A percentile compares a stretch with the other conserved stretches of the same genome.
Evolutionary conservation across 805 yeast species (phyloP).

Genomic region (Kluyveromyces wickerhamii): DNA sequence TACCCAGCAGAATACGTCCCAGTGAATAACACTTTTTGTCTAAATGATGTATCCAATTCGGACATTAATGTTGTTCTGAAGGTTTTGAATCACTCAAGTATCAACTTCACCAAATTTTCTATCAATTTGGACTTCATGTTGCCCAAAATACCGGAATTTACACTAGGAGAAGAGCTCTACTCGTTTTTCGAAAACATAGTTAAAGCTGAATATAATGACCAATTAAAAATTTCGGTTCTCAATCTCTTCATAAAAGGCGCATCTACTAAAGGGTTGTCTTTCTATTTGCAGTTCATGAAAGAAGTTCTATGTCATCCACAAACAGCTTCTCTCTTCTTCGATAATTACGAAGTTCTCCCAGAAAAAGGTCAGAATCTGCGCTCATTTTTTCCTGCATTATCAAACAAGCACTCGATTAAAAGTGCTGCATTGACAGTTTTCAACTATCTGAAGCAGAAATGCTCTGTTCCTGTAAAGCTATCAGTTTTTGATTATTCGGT

Average conservation of each 20-base stretch:
- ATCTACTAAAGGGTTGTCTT: neutral
- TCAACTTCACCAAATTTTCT: neutral
- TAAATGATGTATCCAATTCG: conserved; percentile 4
- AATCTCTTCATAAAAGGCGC: conserved; percentile 1
- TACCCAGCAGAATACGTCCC: conserved; percentile 1
- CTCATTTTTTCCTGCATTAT: neutral
- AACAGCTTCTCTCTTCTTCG: neutral
- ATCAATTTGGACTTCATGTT: conserved; percentile 5
- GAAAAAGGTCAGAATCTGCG: neutral
- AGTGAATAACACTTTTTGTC: conserved; percentile 1
- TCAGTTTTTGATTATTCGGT: conserved; percentile 2
- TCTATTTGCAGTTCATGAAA: neutral
- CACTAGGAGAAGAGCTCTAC: neutral
- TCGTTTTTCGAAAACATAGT: neutral
- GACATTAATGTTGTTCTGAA: conserved; percentile 1
- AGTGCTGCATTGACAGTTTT: neutral
- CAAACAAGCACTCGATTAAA: neutral
- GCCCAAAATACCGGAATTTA: neutral
- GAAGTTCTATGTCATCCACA: neutral
- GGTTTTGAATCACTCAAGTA: conserved; percentile 2
- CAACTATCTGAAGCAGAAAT: neutral
- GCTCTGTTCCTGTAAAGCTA: neutral
- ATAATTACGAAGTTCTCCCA: neutral
- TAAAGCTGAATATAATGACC: neutral
- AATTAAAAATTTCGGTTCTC: neutral